Evolutionary conservation across 805 yeast species (phyloP), one percentile per base, ranked within the genome.

Genomic region (Teunomyces gatunensis): DNA sequence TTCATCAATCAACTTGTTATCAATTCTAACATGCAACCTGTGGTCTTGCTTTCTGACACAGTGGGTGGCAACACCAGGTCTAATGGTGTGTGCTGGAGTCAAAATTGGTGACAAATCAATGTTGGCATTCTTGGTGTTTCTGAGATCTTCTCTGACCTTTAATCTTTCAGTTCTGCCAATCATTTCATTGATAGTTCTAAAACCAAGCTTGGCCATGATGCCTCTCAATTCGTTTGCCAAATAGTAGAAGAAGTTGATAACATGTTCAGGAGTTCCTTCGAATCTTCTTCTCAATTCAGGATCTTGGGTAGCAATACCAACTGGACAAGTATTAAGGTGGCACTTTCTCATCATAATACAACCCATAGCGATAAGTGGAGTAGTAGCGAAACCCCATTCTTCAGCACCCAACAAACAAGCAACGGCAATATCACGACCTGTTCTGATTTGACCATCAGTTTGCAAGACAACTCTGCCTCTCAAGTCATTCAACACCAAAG

Each of bases 281-380:
- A 92, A 92, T 71, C 92, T 94, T 71, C 81, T 81, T 72, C 99
- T 83, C 57, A 92, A 78, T 56, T 84, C 89, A 15, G 97, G 97
- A 68, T 92, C 98, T 71, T 94, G 99, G 27, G 99, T 92, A 40
- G 99, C 99, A 74, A 92, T 88, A 73, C 99, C 99, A 43, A 92
- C 99, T 25, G 99, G 97, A 71, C 99, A 92, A 34, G 96, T 82
- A 73, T 89, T 88, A 50, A 88, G 75, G 68, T 92, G 98, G 65
- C 97, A 89, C 76, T 87, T 89, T 72, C 96, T 81, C 87, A 91
- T 86, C 89, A 90, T 85, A 65, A 92, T 87, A 77, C 99, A 92
- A 52, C 98, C 98, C 91, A 92, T 82, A 29, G 97, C 94, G 59
- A 92, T 91, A 66, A 92, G 80, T 36, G 99, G 98, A 54, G 97